Evolutionary conservation across 1,284 basidiomycete species (phyloP).

Genomic region (Naganishia liquefaciens): DNA sequence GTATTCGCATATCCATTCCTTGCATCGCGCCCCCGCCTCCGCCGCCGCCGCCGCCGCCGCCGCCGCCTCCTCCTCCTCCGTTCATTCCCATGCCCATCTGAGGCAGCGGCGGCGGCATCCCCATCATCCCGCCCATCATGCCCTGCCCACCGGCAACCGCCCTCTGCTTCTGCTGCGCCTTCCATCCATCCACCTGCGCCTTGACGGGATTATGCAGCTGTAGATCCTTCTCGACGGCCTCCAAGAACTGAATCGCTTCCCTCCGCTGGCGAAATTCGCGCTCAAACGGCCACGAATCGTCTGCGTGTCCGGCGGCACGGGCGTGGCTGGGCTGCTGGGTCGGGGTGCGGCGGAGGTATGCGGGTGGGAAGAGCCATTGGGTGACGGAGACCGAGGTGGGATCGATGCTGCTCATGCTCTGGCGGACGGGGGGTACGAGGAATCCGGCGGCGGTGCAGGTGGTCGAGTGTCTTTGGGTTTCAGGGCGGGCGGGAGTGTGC

Average conservation of each 20-base stretch:
- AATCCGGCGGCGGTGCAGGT: too few relatives aligned
- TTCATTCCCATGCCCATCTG: constrained; percentile 1
- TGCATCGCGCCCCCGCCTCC: neutral
- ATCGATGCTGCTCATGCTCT: constrained; percentile 24
- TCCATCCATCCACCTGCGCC: constrained; percentile 10
- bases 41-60: neutral
- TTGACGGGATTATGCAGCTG: constrained; percentile 16
- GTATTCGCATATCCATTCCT: neutral
- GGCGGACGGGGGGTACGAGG: neutral
- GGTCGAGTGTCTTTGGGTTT: neutral
- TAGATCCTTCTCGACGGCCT: constrained; percentile 20
- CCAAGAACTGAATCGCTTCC: constrained; percentile 10
- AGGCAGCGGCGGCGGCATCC: neutral
- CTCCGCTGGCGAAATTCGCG: constrained; percentile 2
- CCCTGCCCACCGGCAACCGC: neutral
- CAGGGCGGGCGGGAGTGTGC: neutral
- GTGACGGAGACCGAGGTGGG: constrained; percentile 19
- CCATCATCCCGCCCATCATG: constrained; percentile 17
- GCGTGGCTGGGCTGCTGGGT: constrained; percentile 11
- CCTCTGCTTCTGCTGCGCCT: constrained; percentile 10
- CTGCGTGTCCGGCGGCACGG: neutral
- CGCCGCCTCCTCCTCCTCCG: constrained; percentile 2
- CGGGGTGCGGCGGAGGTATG: constrained; percentile 22
- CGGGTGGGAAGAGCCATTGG: constrained; percentile 30
- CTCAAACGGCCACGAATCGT: constrained; percentile 17